Evolutionary conservation across 2,329 filamentous ascomycete genomes (phyloP), one percentile per base, ranked within the genome.

Genomic region (Colletotrichum sp.): DNA sequence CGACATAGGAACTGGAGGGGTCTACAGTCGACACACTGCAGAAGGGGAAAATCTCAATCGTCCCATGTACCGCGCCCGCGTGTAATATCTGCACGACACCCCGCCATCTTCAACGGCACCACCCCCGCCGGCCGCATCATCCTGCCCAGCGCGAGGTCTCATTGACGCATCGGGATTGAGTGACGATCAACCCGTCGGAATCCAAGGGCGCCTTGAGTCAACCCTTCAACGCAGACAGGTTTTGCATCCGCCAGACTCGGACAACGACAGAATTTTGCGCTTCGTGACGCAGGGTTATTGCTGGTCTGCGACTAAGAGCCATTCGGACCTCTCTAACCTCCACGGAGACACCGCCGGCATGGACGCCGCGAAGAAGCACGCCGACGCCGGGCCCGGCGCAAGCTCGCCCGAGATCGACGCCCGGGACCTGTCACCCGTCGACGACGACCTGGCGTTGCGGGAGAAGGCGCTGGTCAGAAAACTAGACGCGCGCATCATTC

Each of bases 401-500:
- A 63, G 61, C 52, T 68, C 69, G 11, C 36, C 69, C n/a, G 69
- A 68, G 6, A 28, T 52, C 12, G 48, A 44, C 55, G 25, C 55
- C 52, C 63, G 22, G 27, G 68, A 57, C 61, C 25, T n/a, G 16
- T 36, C 30, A 8, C 28, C 63, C 36, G 55, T 55, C 19, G 75
- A 78, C 52, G 77, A 71, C n/a, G 70, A 63, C 13, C 34, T 70
- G 7, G 75, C 66, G 32, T 76, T 79, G 5, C 79, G 82, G n/a
- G 87, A 94, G 83, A 87, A 86, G 79, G 89, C 87, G 78, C 86
- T 95, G 27, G 86, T 94, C 59, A 87, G 91, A 71, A 94, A 94
- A 83, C 83, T 95, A 36, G 93, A 95, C 82, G 76, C 87, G 16
- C 87, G 90, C 80, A 87, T 95, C 30, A 88, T 95, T 16, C 93